A percentile compares a stretch with the other conserved stretches of the same genome.
These are phyloP conservation scores for Dictyostelium purpureum DNA, from an alignment of 78 protist species.

Conservation along the genomic window DNA sequence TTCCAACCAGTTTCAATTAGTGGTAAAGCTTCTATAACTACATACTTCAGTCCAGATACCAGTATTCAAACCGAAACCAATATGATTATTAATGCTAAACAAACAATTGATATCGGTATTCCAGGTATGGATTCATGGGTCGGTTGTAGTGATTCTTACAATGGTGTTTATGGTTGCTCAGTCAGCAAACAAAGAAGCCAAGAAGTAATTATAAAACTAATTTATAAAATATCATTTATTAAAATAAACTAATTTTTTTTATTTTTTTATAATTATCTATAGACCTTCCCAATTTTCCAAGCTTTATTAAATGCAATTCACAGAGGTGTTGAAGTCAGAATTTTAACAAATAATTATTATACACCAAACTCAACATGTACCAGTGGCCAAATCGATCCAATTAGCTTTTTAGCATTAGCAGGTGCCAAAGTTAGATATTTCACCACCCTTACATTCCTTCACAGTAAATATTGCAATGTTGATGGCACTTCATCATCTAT, in stretches of 20 bases:
- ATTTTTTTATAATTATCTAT: background rate
- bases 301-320: slow-evolving; percentile 81
- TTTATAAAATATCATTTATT: background rate
- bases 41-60: slow-evolving; percentile 70
- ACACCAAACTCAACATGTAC: slow-evolving; percentile 28
- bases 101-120: slow-evolving; percentile 51
- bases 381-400: slow-evolving; percentile 79
- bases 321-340: slow-evolving; percentile 79
- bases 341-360: slow-evolving; percentile 75
- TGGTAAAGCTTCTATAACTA: slow-evolving; percentile 25
- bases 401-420: slow-evolving; percentile 65
- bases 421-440: slow-evolving; percentile 82
- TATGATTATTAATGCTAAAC: slow-evolving; percentile 15
- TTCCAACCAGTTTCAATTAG: slow-evolving; percentile 23
- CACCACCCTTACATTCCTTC: slow-evolving; percentile 76
- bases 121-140: slow-evolving; percentile 75
- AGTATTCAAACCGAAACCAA: slow-evolving; percentile 47
- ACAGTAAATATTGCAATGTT: slow-evolving; percentile 52
- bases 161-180: slow-evolving; percentile 55
- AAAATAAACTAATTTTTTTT: background rate
- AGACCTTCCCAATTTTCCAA: slow-evolving; percentile 79
- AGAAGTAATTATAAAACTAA: background rate
- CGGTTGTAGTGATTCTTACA: slow-evolving; percentile 19
- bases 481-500: slow-evolving; percentile 63
- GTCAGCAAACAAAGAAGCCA: slow-evolving; percentile 49